phyloP scores from a whole-genome alignment of 768 basidiomycete genomes.

The Mycena crocata region DNA sequence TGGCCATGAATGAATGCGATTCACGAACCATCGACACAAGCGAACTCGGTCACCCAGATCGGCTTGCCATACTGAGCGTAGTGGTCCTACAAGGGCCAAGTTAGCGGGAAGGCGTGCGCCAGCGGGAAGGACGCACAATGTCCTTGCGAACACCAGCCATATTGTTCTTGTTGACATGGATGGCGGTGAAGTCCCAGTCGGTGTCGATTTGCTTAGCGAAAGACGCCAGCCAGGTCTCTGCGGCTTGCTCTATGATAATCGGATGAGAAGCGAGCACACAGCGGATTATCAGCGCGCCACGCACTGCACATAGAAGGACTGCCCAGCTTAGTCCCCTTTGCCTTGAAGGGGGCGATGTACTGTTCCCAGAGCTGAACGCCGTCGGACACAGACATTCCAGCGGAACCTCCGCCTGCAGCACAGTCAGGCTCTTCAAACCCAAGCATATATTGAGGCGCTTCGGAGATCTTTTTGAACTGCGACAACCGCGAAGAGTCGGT shows the following conservation, averaged over 20 bases:
- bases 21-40: slow-evolving; percentile 57
- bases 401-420: slow-evolving; percentile 55
- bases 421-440: slow-evolving; percentile 64
- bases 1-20: background rate
- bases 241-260: slow-evolving; percentile 53
- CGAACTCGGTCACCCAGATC: slow-evolving; percentile 62
- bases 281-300: slow-evolving; percentile 13
- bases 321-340: slow-evolving; percentile 54
- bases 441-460: slow-evolving; percentile 52
- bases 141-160: slow-evolving; percentile 57
- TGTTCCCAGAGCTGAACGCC: slow-evolving; percentile 54
- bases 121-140: slow-evolving; percentile 44
- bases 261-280: background rate
- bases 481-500: slow-evolving; percentile 53
- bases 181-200: slow-evolving; percentile 58
- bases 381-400: slow-evolving; percentile 55
- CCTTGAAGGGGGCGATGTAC: slow-evolving; percentile 54
- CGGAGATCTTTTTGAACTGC: slow-evolving; percentile 49
- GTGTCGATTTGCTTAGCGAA: slow-evolving; percentile 53
- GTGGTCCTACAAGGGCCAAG: slow-evolving; percentile 46
- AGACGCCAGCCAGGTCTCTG: slow-evolving; percentile 58
- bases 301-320: slow-evolving; percentile 64
- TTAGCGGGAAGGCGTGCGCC: background rate
- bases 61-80: slow-evolving; percentile 59
- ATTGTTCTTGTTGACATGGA: slow-evolving; percentile 62